phyloP scores from a whole-genome alignment of 169 alveolate genomes.

The Plasmodium knowlesi region DNA sequence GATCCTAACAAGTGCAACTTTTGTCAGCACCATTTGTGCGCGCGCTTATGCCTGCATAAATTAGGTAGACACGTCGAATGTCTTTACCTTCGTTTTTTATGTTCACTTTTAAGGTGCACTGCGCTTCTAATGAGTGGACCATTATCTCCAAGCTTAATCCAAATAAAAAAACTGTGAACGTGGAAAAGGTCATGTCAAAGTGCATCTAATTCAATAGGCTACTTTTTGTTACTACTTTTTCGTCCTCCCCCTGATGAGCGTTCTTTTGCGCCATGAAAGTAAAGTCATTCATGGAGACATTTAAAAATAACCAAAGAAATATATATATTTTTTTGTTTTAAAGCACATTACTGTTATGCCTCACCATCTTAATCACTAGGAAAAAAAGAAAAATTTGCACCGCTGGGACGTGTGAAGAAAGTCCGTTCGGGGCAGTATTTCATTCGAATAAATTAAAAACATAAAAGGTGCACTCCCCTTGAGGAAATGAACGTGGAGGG shows the following conservation, averaged over 20 bases:
- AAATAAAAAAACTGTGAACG: not conserved
- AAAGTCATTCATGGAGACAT: not conserved
- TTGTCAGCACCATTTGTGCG: not conserved
- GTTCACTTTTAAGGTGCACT: not conserved
- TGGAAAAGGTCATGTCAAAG: not conserved
- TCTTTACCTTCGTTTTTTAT: not conserved
- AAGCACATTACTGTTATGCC: not conserved
- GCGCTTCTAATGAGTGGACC: not conserved
- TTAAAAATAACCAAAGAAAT: not conserved
- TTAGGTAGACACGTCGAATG: not conserved
- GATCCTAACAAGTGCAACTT: not conserved
- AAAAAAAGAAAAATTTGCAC: not conserved
- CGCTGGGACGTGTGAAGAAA: not conserved
- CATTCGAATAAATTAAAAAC: not conserved
- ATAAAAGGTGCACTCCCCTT: not conserved
- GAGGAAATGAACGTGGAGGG: not conserved
- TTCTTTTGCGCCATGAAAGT: not conserved
- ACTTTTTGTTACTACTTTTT: not conserved
- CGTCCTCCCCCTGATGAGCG: not conserved
- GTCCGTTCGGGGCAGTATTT: not conserved
- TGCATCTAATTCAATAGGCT: not conserved
- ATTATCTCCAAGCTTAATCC: not conserved
- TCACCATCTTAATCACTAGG: not conserved
- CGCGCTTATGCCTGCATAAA: not conserved
- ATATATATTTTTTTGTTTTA: not conserved